Evolutionary conservation across 2,329 filamentous ascomycete species (phyloP).

Genomic region (Lithohypha guttulata): DNA sequence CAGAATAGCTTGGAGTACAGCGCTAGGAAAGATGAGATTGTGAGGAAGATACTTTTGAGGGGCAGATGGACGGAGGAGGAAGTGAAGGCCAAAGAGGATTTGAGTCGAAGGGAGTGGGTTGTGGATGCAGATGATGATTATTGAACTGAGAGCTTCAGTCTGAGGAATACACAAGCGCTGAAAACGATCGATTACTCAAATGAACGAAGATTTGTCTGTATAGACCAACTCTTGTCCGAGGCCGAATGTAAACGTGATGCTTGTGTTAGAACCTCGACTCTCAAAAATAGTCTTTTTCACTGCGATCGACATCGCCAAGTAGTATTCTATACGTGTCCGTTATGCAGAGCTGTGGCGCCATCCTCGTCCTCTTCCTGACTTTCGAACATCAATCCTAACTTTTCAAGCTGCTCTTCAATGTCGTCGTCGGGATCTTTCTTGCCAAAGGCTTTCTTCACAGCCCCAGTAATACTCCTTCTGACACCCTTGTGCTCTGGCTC

Average conservation of each 20-base stretch:
- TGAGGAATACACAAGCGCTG: no score
- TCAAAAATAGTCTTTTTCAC: no score
- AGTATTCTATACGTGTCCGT: not conserved
- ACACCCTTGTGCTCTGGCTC: conserved; percentile 3
- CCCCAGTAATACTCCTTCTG: conserved; percentile 3
- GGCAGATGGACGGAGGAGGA: conserved; percentile 15
- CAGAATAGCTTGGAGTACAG: conserved; percentile 17
- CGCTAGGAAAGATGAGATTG: conserved; percentile 13
- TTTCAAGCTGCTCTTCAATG: conserved; percentile 1
- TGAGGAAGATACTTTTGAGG: conserved; percentile 12
- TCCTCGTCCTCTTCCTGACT: not conserved
- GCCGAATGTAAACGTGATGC: no score
- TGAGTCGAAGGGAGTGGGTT: conserved; percentile 4
- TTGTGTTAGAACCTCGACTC: no score
- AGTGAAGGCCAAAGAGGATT: conserved; percentile 10
- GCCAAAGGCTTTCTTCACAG: conserved; percentile 8
- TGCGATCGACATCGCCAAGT: not conserved
- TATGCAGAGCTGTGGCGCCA: not conserved
- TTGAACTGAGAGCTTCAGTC: no score
- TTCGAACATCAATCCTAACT: conserved; percentile 6
- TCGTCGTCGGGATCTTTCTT: not conserved
- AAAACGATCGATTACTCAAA: no score
- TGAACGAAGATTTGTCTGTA: no score
- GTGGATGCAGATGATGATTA: conserved; percentile 4
- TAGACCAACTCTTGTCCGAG: no score